Percentiles rank a stretch among this genome's conserved stretches.
phyloP scores from a whole-genome alignment of 1,284 basidiomycete species.

The Sanghuangporus baumii region DNA sequence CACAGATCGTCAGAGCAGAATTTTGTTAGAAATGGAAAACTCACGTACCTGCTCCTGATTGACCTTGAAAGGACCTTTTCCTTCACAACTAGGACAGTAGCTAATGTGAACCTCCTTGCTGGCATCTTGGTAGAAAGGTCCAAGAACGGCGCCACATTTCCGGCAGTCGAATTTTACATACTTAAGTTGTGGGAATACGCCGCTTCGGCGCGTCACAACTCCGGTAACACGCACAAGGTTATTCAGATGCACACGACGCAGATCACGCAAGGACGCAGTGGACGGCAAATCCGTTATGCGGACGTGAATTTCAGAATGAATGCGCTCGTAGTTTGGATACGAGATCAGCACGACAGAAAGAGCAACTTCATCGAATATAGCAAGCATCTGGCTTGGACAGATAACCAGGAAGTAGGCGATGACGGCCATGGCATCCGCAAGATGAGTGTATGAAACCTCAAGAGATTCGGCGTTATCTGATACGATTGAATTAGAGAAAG shows the following conservation, averaged over 20 bases:
- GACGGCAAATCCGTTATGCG: constrained; percentile 93
- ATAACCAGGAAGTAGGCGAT: constrained; percentile 97
- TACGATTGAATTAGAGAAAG: constrained; percentile 10
- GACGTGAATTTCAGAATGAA: constrained; percentile 97
- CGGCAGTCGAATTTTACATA: constrained; percentile 98
- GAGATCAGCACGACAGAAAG: constrained; percentile 92
- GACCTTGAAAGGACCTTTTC: constrained; percentile 91
- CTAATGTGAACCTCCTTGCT: constrained; percentile 92
- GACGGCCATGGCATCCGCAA: constrained; percentile 87
- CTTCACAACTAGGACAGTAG: constrained; percentile 91
- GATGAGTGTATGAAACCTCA: constrained; percentile 93
- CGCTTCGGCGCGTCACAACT: constrained; percentile 94
- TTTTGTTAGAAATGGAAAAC: not conserved
- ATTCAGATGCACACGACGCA: constrained; percentile 90
- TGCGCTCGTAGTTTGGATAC: constrained; percentile 94
- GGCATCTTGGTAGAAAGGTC: constrained; percentile 97
- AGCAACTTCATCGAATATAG: constrained; percentile 95
- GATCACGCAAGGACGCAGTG: constrained; percentile 84
- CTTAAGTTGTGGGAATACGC: constrained; percentile 98
- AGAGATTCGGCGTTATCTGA: constrained; percentile 94
- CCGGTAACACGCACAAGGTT: constrained; percentile 93
- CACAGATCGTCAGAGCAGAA: not conserved
- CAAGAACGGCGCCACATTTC: constrained; percentile 88
- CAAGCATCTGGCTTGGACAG: constrained; percentile 88
- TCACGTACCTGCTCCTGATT: constrained; percentile 86